Base-by-base conservation (phyloP, 306 rosid genomes). In the Alnus rubra region DNA sequence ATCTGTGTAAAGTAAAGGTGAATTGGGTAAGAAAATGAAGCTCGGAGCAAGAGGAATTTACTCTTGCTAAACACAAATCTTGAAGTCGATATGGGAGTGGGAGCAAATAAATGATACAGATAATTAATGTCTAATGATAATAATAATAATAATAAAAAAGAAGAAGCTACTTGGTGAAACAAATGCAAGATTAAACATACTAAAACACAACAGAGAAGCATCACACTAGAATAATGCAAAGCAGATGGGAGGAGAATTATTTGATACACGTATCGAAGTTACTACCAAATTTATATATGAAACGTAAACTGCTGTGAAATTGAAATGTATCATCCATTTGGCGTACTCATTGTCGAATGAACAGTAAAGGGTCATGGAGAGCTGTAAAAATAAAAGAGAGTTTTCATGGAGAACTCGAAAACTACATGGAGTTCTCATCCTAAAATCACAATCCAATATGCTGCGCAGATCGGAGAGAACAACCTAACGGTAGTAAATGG, bases 401-500 rank as follows among this genome's bases (percentile, higher is more conserved):
- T 23, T 23, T 23, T 23, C 28, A 23, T 23, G 28, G 28, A 23
- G 28, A 23, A 23, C 28, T 23, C 28, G 28, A 23, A 23, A 23
- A 23, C 28, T 23, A 23, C 28, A 23, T 7, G 37, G 49, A 51
- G 89, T 82, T 59, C 83, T 74, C 85, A 63, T 53, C 79, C 84
- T 76, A 72, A 83, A 82, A 80, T 80, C 79, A 75, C 67, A 83
- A 55, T 64, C 74, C 85, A 33, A 45, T 10, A 1, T 44, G 1
- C 28, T 42, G 50, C 62, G 69, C n/a, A 10, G 77, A 71, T 28
- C 48, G 9, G 9, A 50, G 82, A 85, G 64, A 76, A 71, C 73
- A 77, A 60, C 79, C 89, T 89, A 95, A 74, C 96, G 88, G 90
- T 86, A 95, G 84, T 95, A 95, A 83, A 95, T 86, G 28, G 99